These are phyloP conservation scores for Bolboschoenoplectus hybrid DNA, from an alignment of 202 grass and related monocot genomes.

Conservation along the genomic window DNA sequence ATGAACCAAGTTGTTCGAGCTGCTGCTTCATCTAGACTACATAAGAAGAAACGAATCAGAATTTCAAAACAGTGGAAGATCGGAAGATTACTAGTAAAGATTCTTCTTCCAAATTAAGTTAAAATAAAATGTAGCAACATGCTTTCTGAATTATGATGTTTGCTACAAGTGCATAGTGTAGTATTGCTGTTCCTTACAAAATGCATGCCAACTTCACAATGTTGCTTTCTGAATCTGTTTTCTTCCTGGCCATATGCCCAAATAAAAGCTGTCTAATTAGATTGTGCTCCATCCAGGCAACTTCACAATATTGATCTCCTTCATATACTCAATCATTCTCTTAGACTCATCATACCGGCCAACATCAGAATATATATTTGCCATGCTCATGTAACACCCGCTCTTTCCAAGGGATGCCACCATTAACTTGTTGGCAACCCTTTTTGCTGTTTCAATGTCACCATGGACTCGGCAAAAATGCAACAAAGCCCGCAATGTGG, in stretches of 20 bases:
- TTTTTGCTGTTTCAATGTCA: slow-evolving; percentile 60
- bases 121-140: not conserved
- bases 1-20: too few relatives aligned
- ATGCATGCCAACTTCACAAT: not conserved
- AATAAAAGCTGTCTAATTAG: slow-evolving; percentile 40
- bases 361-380: slow-evolving; percentile 78
- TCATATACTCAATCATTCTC: slow-evolving; percentile 77
- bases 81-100: not conserved
- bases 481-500: slow-evolving; percentile 57
- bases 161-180: not conserved
- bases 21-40: too few relatives aligned
- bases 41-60: not conserved
- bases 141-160: not conserved
- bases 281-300: slow-evolving; percentile 60
- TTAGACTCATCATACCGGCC: slow-evolving; percentile 64
- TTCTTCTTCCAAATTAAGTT: not conserved
- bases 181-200: not conserved
- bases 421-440: slow-evolving; percentile 62
- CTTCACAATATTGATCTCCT: slow-evolving; percentile 62
- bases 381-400: slow-evolving; percentile 76
- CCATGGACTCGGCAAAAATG: slow-evolving; percentile 66
- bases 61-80: not conserved
- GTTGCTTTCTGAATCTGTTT: not conserved
- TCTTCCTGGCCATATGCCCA: not conserved
- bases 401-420: slow-evolving; percentile 57